These are phyloP conservation scores for Phaeosphaeria sp. DNA, from an alignment of 2,329 filamentous ascomycete genomes.

Conservation along the genomic window DNA sequence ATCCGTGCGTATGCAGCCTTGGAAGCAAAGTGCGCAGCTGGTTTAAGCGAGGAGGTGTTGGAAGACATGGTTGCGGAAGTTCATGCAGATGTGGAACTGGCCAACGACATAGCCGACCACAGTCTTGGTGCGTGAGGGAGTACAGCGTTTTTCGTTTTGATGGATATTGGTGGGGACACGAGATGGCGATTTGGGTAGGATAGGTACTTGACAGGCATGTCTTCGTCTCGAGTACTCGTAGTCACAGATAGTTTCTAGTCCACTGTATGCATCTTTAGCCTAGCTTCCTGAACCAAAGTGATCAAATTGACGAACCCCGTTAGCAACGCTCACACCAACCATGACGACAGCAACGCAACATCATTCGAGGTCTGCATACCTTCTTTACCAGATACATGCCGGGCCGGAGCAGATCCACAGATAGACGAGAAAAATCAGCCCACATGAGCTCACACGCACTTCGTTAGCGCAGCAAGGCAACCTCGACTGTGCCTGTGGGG, in stretches of 20 bases:
- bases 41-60: slow-evolving; percentile 3
- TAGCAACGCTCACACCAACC: background rate
- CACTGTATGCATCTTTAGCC: background rate
- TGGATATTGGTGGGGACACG: background rate
- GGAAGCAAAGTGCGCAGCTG: slow-evolving; percentile 4
- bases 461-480: slow-evolving; percentile 8
- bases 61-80: slow-evolving; percentile 3
- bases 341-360: slow-evolving; percentile 1
- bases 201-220: background rate
- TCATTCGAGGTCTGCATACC: slow-evolving; percentile 14
- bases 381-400: background rate
- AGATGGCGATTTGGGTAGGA: background rate
- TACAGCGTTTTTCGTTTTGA: background rate
- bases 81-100: slow-evolving; percentile 15
- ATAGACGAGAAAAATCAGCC: slow-evolving; percentile 3
- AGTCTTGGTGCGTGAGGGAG: slow-evolving; percentile 19
- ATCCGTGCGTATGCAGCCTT: slow-evolving; percentile 24
- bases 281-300: background rate
- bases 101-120: slow-evolving; percentile 20
- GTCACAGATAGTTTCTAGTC: background rate
- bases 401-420: background rate
- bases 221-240: background rate
- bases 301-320: background rate
- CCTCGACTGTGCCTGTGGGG: slow-evolving; percentile 10
- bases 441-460: slow-evolving; percentile 18